Conservation (phyloP, 2,329 filamentous ascomycete genomes). For the Sporothrix luriei region DNA sequence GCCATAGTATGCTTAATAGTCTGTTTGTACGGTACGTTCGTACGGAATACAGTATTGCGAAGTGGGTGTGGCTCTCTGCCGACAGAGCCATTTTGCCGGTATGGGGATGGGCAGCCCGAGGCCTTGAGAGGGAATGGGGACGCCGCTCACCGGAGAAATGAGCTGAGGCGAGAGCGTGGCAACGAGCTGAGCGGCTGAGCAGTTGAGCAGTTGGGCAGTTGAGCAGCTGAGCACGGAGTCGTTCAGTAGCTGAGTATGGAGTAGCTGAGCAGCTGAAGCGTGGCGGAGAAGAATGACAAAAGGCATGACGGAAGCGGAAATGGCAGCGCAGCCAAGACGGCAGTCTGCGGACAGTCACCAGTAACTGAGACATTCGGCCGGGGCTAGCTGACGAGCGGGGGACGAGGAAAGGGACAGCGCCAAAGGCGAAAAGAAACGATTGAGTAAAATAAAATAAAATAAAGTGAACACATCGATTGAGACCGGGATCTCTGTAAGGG, state of each 20-base stretch:
- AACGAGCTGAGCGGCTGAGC: neutral
- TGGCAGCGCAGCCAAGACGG: conserved; percentile 17
- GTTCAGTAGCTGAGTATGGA: no score
- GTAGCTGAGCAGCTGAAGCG: neutral
- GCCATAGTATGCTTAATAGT: no score
- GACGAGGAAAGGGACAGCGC: neutral
- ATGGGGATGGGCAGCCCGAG: conserved; percentile 17
- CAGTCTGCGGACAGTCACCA: conserved; percentile 5
- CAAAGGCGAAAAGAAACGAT: neutral
- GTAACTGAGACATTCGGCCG: conserved; percentile 22
- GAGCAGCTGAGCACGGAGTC: neutral
- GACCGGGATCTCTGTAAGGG: neutral
- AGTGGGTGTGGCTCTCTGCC: conserved; percentile 7
- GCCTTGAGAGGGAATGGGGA: conserved; percentile 14
- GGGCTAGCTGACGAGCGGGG: conserved; percentile 1
- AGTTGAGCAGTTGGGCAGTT: neutral
- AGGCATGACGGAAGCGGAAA: conserved; percentile 18
- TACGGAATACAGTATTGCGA: neutral
- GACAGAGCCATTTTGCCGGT: conserved; percentile 14
- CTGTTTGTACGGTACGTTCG: no score
- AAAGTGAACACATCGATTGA: neutral
- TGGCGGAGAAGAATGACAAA: neutral
- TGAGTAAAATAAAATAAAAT: neutral
- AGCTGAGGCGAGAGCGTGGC: neutral
- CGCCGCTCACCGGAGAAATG: conserved; percentile 12